phyloP scores from a whole-genome alignment of 768 basidiomycete genomes.

The Filobasidium wieringae region DNA sequence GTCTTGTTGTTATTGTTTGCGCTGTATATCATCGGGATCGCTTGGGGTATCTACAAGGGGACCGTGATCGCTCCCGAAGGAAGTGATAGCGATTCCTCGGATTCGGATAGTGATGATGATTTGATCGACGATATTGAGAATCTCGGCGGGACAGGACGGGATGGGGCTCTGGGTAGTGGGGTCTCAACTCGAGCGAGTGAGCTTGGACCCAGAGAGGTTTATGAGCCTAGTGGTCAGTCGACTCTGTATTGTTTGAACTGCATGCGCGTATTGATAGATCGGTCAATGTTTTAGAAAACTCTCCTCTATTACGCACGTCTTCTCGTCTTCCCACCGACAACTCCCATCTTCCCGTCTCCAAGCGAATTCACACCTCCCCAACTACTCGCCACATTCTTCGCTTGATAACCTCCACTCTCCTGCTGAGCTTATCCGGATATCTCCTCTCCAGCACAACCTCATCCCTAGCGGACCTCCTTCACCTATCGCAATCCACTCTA shows the following conservation, averaged over 20 bases:
- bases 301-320: no score
- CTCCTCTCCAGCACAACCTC: slow-evolving; percentile 5
- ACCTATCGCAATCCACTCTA: slow-evolving; percentile 15
- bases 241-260: no score
- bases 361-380: no score
- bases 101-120: neutral
- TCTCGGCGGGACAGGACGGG: neutral
- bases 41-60: slow-evolving; percentile 18
- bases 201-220: no score
- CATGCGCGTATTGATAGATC: no score
- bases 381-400: neutral
- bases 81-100: slow-evolving; percentile 8
- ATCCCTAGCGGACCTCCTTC: slow-evolving; percentile 10
- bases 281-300: no score
- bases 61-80: slow-evolving; percentile 18
- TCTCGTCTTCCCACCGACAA: no score
- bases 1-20: slow-evolving; percentile 11
- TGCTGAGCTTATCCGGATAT: slow-evolving; percentile 8
- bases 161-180: no score
- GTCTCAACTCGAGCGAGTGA: no score
- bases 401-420: slow-evolving; percentile 1
- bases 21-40: slow-evolving; percentile 14
- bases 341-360: no score
- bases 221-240: no score
- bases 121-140: neutral